Conservation (phyloP, 2,329 filamentous ascomycete genomes). For the Fusarium sp. region DNA sequence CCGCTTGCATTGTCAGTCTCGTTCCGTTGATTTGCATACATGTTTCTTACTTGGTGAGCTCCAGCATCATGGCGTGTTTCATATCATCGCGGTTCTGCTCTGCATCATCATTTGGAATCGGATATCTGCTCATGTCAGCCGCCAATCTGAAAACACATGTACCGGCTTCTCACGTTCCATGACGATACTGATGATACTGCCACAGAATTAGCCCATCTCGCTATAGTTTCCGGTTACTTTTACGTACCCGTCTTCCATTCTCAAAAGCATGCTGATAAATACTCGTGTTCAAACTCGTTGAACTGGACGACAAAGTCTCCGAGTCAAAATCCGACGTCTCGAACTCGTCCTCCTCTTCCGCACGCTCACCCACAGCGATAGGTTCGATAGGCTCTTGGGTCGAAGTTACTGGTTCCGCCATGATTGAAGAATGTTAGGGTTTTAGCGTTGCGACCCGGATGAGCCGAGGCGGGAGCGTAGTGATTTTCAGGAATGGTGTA, state of each 20-base stretch:
- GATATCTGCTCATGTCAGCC: conserved; percentile 42
- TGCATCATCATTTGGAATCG: conserved; percentile 45
- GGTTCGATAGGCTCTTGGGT: conserved; percentile 24
- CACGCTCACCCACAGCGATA: conserved; percentile 3
- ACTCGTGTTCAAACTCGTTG: conserved; percentile 40
- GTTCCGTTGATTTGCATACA: accelerated
- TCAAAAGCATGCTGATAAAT: conserved; percentile 43
- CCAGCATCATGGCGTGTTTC: conserved; percentile 51
- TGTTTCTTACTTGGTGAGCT: conserved; percentile 40
- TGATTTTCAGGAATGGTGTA: neutral
- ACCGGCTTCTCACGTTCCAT: conserved; percentile 31
- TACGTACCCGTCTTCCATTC: conserved; percentile 42
- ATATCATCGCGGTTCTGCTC: conserved; percentile 46
- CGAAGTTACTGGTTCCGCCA: conserved; percentile 8
- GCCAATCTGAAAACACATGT: accelerated
- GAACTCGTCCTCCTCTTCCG: conserved; percentile 38
- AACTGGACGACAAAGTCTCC: conserved; percentile 22
- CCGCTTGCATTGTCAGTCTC: conserved; percentile 22
- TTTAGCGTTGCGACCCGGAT: neutral
- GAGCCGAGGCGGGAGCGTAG: neutral
- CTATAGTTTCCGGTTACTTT: no score
- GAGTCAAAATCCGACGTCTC: conserved; percentile 39
- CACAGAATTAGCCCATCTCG: neutral
- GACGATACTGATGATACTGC: conserved; percentile 44
- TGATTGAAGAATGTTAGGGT: neutral